Evolutionary conservation across 2,329 filamentous ascomycete species (phyloP), one percentile per base, ranked within the genome.

Genomic region (Aureobasidium sp.): DNA sequence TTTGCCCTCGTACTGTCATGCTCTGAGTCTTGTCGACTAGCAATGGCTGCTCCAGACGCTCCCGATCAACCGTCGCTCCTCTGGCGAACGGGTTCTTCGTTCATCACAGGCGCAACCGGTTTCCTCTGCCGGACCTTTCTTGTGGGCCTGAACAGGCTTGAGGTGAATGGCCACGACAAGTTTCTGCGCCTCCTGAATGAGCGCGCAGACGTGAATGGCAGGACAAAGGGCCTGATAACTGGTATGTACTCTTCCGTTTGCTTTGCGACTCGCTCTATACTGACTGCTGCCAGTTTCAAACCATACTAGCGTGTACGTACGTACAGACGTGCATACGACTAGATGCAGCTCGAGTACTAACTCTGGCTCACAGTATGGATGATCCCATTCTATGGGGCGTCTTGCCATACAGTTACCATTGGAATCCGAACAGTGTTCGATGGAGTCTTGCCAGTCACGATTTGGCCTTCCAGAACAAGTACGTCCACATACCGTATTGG

Each of bases 331-430:
- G 34, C 42, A 15, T 34, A n/a, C 25, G 42, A 57, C 17, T 47
- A 6, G 12, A 37, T 1, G 2, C 8, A 5, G 5, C 25, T 39
- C 12, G 12, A 37, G 25, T 37, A 31, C 51, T 59, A 41, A 60
- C 62, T 36, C 44, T 25, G 7, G 59, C 44, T 66, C 66, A 66
- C 73, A 97, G 93, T 63, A 78, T 97, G 68, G 94, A 99, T 76
- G 94, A 99, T 77, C 94, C 94, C 29, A 77, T 97, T 63, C 86
- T 97, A 68, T 99, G 93, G 93, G 94, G 93, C 20, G 84, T 91
- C 39, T 78, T 99, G 4, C 94, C 94, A 1, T 74, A 90, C 49
- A 81, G 83, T 55, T 90, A 94, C 71, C 78, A 84, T 66, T 85
- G 89, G 70, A 84, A 87, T 63, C 84, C 89, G 22, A 80, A 82